Evolutionary conservation across 257 asterid genomes (phyloP), one percentile per base, ranked within the genome.

Genomic region (Solanum chiquidenum): DNA sequence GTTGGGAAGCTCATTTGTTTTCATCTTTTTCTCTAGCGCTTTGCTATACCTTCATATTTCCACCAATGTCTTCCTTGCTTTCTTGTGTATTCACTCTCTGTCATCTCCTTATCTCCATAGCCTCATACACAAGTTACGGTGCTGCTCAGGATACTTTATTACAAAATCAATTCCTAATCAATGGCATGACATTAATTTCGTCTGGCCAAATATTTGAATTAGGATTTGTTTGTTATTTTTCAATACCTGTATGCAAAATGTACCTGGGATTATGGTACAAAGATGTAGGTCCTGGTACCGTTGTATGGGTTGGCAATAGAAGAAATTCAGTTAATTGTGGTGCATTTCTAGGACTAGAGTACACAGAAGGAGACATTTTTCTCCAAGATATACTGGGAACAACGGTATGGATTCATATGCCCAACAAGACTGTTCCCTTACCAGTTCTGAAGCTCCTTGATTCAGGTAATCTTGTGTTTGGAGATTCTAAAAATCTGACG

Each of bases 291-390:
- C 18, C 83, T 2, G 25, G 6, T 6, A 68, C 37, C 6, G 89
- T 87, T 33, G 90, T 89, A 2, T 92, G 94, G 95, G 88, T 91
- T 8, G 95, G 89, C 25, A 92, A 89, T 83, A 77, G 91, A 87
- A 25, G 18, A 80, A 85, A 86, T 12, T 92, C 91, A 62, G 34
- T 91, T n/a, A 86, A 88, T 13, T n/a, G 4, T 31, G 83, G 44
- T 66, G 79, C 75, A 12, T 42, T 44, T 3, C 90, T 89, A 8
- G 23, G 31, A 23, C 29, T 89, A 14, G 37, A 72, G 29, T 29
- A 29, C n/a, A 27, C 31, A 33, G 14, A 4, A 4, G 93, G 92
- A 7, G 20, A 49, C 85, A 75, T 90, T 35, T 12, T 29, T 21
- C 62, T 90, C 64, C 58, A 40, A 7, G 89, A 90, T 42, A 83